phyloP scores from a whole-genome alignment of 257 asterid species.

The Plectranthus barbatus region DNA sequence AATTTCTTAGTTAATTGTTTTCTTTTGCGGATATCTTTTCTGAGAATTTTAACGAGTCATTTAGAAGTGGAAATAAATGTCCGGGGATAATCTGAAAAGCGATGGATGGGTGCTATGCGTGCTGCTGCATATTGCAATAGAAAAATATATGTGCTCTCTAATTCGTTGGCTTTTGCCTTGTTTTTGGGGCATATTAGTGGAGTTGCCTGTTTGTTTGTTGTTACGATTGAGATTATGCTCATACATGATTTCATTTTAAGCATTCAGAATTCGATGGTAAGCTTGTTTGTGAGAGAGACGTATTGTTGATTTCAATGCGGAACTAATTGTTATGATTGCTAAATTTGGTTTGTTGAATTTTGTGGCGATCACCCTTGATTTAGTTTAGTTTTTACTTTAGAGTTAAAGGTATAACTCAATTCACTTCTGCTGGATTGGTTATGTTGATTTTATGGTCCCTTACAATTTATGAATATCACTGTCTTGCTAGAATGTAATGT shows the following conservation, averaged over 20 bases:
- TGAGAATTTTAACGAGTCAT: background rate
- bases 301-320: background rate
- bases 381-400: background rate
- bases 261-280: background rate
- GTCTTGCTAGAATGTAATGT: too few species aligned
- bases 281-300: background rate
- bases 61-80: background rate
- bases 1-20: background rate
- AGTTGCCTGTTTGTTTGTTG: background rate
- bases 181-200: background rate
- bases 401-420: background rate
- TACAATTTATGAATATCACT: background rate
- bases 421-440: background rate
- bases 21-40: background rate
- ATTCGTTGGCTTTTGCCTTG: background rate
- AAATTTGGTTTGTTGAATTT: background rate
- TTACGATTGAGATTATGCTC: background rate
- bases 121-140: background rate
- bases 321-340: background rate
- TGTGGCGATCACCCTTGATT: background rate
- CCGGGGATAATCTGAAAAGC: background rate
- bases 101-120: background rate
- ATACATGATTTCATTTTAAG: background rate
- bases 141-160: background rate
- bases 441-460: background rate